Evolutionary conservation across 495 filamentous ascomycete genomes (phyloP), one percentile per base, ranked within the genome.

Genomic region (Rhypophila decipiens): DNA sequence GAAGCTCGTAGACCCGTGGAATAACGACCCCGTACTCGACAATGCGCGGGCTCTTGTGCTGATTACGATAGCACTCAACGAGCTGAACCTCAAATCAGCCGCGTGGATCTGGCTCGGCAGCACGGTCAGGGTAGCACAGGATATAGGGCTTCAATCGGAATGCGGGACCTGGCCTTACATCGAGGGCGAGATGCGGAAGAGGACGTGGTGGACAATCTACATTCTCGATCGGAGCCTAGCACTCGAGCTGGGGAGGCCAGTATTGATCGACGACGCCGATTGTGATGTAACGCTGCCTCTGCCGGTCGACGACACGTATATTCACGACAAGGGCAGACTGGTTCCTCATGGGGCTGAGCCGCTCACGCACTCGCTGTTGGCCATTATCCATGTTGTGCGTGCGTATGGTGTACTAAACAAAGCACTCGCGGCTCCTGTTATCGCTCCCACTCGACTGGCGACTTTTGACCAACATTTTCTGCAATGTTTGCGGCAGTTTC

Each of bases 161-260:
- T 78, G 76, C 13, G 85, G 80, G 1, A 77, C 84, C 7, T 85
- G 83, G 81, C 72, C 82, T 10, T 69, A 83, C 11, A 68, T 95
- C 13, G 93, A 97, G 62, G 79, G 75, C n/a, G 94, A 96, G 58
- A 90, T 88, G 82, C 76, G 90, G 42, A 76, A 86, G 46, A 77
- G 93, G 40, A 80, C 95, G 11, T 98, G 93, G 93, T 98, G 93
- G 93, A 79, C 86, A 24, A 79, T 96, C 49, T 97, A 96, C 65
- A 79, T 85, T 39, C 88, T 89, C 71, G 93, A 98, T 69, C 80
- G 93, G 44, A 69, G 86, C 34, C 68, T 95, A 10, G 83, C 89
- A 3, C 73, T 96, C 35, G 89, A 95, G 55, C 74, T 90, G 33
- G 88, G 90, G 11, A 79, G 85, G 44, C 89, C 91, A 4, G 77